phyloP scores from a whole-genome alignment of 208 protist species.

The Borovskyia barvae region DNA sequence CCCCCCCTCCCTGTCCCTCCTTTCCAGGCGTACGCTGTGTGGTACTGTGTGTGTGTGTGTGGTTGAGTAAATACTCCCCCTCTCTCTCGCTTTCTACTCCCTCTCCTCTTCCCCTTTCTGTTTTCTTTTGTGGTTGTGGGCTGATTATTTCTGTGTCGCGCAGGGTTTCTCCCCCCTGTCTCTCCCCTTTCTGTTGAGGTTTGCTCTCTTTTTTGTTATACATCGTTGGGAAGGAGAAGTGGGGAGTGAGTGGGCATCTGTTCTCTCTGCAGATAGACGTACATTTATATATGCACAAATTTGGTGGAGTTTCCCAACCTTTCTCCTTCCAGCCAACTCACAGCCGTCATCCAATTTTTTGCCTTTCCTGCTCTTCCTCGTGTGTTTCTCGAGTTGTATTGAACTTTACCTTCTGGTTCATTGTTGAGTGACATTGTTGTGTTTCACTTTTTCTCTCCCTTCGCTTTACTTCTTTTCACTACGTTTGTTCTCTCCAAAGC shows the following conservation, averaged over 20 bases:
- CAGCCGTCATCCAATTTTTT: neutral
- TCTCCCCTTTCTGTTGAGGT: neutral
- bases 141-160: neutral
- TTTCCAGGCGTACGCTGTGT: no score
- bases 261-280: no score
- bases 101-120: no score
- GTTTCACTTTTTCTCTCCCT: neutral
- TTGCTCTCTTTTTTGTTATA: constrained; percentile 1
- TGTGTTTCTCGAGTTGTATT: no score
- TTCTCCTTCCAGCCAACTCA: no score
- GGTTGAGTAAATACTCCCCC: neutral
- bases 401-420: neutral
- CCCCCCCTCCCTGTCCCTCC: no score
- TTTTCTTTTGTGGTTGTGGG: no score
- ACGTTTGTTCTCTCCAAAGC: neutral
- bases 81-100: no score
- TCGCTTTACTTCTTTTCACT: constrained; percentile 1
- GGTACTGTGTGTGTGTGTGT: neutral
- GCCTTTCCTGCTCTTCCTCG: no score
- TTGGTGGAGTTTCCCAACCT: no score
- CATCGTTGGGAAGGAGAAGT: neutral
- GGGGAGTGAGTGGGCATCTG: no score
- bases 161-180: neutral
- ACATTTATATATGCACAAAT: no score
- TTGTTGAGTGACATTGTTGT: neutral